Conservation (phyloP, 371 early-diverging fungal species). For the Cokeromyces recurvatus region DNA sequence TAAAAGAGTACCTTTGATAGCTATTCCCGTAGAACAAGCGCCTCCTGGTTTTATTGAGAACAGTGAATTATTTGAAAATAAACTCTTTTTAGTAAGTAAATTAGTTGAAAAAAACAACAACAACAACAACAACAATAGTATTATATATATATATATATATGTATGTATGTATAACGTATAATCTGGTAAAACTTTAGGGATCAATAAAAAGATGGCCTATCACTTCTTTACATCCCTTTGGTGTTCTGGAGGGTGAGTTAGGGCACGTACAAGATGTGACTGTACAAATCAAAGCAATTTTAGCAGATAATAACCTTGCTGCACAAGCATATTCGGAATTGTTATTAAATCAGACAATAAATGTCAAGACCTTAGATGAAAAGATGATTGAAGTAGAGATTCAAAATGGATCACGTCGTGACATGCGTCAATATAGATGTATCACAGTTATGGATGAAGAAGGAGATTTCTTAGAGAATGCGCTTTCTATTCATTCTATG, state of each 20-base stretch:
- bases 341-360: conserved; percentile 25
- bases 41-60: conserved; percentile 62
- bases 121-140: no score
- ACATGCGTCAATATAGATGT: conserved; percentile 58
- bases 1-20: conserved; percentile 72
- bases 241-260: conserved; percentile 54
- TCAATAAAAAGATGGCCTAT: conserved; percentile 72
- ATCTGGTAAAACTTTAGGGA: conserved; percentile 30
- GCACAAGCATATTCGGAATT: conserved; percentile 46
- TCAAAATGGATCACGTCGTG: conserved; percentile 54
- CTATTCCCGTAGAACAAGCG: conserved; percentile 67
- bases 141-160: not conserved
- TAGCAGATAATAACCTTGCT: conserved; percentile 59
- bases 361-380: no score
- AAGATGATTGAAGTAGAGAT: conserved; percentile 34
- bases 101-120: no score
- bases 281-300: conserved; percentile 65
- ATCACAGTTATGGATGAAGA: conserved; percentile 32
- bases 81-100: conserved; percentile 46
- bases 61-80: conserved; percentile 48
- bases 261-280: conserved; percentile 64
- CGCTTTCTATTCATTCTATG: not conserved
- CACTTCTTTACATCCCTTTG: conserved; percentile 69
- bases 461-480: conserved; percentile 8
- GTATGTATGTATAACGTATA: no score